Percentiles rank a stretch among this genome's conserved stretches.
Conservation (phyloP, 2,329 filamentous ascomycete species). For the Polychaeton citri region DNA sequence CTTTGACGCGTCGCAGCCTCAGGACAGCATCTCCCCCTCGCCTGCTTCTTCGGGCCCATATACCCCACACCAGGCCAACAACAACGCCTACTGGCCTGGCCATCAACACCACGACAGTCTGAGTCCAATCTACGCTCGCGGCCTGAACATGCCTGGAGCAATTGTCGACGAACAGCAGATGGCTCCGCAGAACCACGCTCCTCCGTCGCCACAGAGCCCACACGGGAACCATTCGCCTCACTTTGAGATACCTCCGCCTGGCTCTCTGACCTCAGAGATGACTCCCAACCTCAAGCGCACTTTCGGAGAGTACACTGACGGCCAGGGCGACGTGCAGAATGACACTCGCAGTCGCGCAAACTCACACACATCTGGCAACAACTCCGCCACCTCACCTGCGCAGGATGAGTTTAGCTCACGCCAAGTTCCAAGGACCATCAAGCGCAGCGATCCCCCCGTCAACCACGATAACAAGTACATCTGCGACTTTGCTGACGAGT, state of each 20-base stretch:
- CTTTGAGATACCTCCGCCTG: neutral
- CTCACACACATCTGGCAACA: neutral
- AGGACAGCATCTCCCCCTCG: slow-evolving; percentile 10
- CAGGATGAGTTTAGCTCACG: neutral
- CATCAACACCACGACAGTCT: neutral
- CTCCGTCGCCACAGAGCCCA: neutral
- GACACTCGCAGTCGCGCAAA: neutral
- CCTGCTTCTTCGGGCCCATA: slow-evolving; percentile 6
- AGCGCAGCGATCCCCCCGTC: slow-evolving; percentile 38
- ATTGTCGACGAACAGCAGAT: neutral
- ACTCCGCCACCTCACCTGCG: neutral
- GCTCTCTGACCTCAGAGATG: too few species aligned
- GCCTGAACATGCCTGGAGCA: neutral
- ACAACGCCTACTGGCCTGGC: neutral
- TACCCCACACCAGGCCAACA: neutral
- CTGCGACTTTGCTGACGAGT: slow-evolving; percentile 55
- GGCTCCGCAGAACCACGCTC: neutral
- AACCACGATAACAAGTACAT: slow-evolving; percentile 63
- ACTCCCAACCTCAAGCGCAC: neutral
- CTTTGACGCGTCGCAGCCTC: slow-evolving; percentile 10
- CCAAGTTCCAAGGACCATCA: slow-evolving; percentile 9
- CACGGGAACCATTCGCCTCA: neutral
- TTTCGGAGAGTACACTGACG: neutral
- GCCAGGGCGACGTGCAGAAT: neutral
- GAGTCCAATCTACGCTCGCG: neutral